Evolutionary conservation across 2,329 filamentous ascomycete species (phyloP).

Genomic region (Shiraia bambusicola): DNA sequence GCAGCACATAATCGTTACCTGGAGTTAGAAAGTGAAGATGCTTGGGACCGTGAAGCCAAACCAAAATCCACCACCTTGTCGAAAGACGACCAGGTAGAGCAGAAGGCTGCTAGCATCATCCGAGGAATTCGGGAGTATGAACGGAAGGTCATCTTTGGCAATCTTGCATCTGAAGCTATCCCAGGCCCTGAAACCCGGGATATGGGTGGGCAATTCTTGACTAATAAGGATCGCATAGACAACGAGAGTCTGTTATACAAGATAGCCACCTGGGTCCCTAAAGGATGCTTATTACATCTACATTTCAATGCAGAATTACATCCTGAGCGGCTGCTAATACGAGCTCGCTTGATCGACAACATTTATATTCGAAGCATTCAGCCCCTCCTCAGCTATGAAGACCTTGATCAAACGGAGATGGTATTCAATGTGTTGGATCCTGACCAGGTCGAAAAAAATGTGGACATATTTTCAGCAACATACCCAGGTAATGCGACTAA

Average conservation of each 20-base stretch:
- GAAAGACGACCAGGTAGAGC: constrained; percentile 27
- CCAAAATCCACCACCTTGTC: constrained; percentile 7
- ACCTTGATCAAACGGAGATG: constrained; percentile 59
- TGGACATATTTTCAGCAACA: constrained; percentile 51
- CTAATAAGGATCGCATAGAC: constrained; percentile 48
- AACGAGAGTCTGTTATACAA: constrained; percentile 58
- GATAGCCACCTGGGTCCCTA: constrained; percentile 63
- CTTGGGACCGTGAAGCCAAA: constrained; percentile 43
- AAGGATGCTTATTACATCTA: constrained; percentile 71
- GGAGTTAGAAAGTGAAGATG: constrained; percentile 26
- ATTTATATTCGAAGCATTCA: constrained; percentile 70
- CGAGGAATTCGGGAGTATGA: constrained; percentile 47
- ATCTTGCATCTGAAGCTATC: constrained; percentile 45
- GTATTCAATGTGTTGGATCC: constrained; percentile 58
- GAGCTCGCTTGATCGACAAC: constrained; percentile 51
- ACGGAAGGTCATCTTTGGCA: constrained; percentile 45
- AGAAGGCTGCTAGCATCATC: constrained; percentile 39
- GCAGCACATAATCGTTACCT: constrained; percentile 30
- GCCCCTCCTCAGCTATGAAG: constrained; percentile 47
- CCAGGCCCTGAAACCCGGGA: constrained; percentile 44
- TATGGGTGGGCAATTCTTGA: constrained; percentile 52
- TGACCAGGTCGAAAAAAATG: constrained; percentile 22
- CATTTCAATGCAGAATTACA: constrained; percentile 76
- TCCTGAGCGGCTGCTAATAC: constrained; percentile 61
- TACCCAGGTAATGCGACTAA: constrained; percentile 47